phyloP scores from a whole-genome alignment of 495 filamentous ascomycete genomes.

The Achaetomiella virescens region DNA sequence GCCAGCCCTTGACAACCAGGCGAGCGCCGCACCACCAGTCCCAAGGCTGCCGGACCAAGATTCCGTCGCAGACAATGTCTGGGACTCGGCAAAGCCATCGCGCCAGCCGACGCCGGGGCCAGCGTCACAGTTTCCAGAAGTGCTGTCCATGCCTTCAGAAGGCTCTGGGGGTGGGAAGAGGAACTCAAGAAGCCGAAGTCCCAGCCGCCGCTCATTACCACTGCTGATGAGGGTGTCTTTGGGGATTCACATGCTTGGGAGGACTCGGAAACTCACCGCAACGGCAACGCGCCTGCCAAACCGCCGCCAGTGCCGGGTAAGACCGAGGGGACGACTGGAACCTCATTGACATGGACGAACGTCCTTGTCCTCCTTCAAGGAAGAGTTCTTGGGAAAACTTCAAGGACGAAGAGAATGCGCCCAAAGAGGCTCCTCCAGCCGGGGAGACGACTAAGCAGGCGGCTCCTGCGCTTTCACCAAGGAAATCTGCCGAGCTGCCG shows the following conservation, averaged over 20 bases:
- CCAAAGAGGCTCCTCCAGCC: constrained; percentile 13
- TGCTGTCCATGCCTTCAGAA: constrained; percentile 27
- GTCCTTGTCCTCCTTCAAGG: constrained; percentile 28
- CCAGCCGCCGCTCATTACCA: constrained; percentile 13
- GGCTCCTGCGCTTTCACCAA: constrained; percentile 35
- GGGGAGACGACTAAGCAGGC: constrained; percentile 7
- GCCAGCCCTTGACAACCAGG: constrained; percentile 28
- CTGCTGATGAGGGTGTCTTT: constrained; percentile 24
- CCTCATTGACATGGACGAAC: constrained; percentile 39
- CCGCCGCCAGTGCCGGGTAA: constrained; percentile 13
- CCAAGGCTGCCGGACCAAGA: constrained; percentile 28
- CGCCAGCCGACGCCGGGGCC: constrained; percentile 27
- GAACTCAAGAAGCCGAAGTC: constrained; percentile 9
- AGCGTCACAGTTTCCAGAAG: constrained; percentile 19
- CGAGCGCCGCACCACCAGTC: constrained; percentile 14
- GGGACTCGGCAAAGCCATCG: constrained; percentile 31
- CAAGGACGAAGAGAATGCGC: constrained; percentile 23
- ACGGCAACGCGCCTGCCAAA: constrained; percentile 28
- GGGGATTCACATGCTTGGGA: constrained; percentile 43
- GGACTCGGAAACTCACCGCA: constrained; percentile 29
- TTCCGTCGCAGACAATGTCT: constrained; percentile 26
- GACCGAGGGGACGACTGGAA: constrained; percentile 41
- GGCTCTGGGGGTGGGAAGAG: constrained; percentile 33
- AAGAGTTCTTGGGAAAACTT: constrained; percentile 38
- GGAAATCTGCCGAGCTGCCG: constrained; percentile 25